Evolutionary conservation across 768 basidiomycete genomes (phyloP).

Genomic region (Boletus edulis): DNA sequence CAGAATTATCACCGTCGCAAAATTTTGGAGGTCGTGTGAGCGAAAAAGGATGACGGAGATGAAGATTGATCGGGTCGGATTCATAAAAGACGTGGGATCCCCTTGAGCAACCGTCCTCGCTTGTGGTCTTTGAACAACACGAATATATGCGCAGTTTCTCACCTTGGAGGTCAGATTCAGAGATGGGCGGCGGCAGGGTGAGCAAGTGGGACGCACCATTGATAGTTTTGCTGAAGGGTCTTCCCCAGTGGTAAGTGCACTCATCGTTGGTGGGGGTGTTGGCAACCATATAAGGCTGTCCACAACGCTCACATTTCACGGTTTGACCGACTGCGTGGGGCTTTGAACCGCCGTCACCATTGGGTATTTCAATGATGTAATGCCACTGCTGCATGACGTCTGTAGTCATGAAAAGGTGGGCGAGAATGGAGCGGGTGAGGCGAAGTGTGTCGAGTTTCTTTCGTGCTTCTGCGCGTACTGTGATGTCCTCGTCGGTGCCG

Average conservation of each 20-base stretch:
- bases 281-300: slow-evolving; percentile 64
- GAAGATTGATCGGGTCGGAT: slow-evolving; percentile 57
- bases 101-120: slow-evolving; percentile 64
- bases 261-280: slow-evolving; percentile 52
- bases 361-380: slow-evolving; percentile 69
- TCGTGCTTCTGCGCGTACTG: slow-evolving; percentile 50
- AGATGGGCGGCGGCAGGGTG: background rate
- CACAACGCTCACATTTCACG: slow-evolving; percentile 79
- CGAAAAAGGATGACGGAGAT: slow-evolving; percentile 75
- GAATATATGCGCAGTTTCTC: slow-evolving; percentile 66
- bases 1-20: background rate
- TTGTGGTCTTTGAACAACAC: slow-evolving; percentile 72
- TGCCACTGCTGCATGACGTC: slow-evolving; percentile 64
- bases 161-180: slow-evolving; percentile 39
- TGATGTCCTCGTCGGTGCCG: slow-evolving; percentile 69
- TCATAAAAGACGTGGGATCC: slow-evolving; percentile 95
- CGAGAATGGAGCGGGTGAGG: slow-evolving; percentile 52
- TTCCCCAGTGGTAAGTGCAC: slow-evolving; percentile 87
- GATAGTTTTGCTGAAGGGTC: slow-evolving; percentile 53
- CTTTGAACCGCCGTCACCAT: slow-evolving; percentile 57
- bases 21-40: slow-evolving; percentile 29
- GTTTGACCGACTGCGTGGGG: slow-evolving; percentile 63
- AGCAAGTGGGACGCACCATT: slow-evolving; percentile 49
- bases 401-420: slow-evolving; percentile 56
- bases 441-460: slow-evolving; percentile 52